Evolutionary conservation across 805 yeast species (phyloP), one percentile per base, ranked within the genome.

Genomic region (Ogataea neopini): DNA sequence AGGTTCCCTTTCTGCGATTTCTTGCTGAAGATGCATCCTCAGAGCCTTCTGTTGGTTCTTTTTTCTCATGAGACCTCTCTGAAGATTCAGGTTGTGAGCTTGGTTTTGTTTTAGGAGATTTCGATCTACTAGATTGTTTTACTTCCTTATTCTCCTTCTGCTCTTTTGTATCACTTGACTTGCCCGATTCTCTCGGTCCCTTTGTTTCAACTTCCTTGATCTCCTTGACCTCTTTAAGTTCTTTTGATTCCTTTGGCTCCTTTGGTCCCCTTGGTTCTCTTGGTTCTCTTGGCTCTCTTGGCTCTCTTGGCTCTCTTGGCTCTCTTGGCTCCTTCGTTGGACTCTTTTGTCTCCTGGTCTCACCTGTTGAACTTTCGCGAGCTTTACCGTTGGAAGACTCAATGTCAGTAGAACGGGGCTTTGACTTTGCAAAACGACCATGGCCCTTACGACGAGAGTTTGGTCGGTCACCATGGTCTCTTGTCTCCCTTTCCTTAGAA

Each of bases 1-100:
- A 14, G 4, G 54, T 55, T 15, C 54, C 28, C 8, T 59, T 53
- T 32, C 58, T 38, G 32, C 17, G 17, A 18, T 15, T 30, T 30
- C 34, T 30, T 4, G 18, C 34, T 4, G 34, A 28, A 19, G n/a
- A 8, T 34, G 36, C 9, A 14, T 17, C 36, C 17, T 34, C 37
- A 4, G 19, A 23, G 6, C n/a, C 32, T 23, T 37, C 18, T 23
- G 32, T 8, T 6, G 40, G 6, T 3, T 30, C 30, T 13, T 37
- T 37, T 14, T 17, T 4, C 13, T 34, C 37, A 6, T 14, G 3
- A 14, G 23, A 4, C 3, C 37, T 14, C 6, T 17, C 18, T 4
- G 11, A 6, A 5, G 32, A 23, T 10, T 28, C 30, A 28, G 30
- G 30, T n/a, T 28, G 25, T 22, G 25, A 22, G 8, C 7, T 22